phyloP scores from a whole-genome alignment of 441 rosid species.

The Eugenia klotzschiana region DNA sequence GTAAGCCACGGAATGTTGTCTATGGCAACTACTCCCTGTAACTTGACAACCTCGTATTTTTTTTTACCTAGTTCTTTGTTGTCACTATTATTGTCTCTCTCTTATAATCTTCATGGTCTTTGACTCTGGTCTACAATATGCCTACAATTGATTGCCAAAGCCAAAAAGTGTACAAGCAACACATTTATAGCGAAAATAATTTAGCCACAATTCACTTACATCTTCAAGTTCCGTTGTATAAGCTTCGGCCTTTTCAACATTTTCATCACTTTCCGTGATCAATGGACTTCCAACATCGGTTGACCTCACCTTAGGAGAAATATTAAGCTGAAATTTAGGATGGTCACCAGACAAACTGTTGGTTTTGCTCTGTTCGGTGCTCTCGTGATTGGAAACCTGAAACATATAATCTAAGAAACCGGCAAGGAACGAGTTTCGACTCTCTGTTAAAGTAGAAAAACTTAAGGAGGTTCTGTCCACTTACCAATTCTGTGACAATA shows the following conservation, averaged over 20 bases:
- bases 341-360: slow-evolving; percentile 7
- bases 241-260: slow-evolving; percentile 66
- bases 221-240: slow-evolving; percentile 66
- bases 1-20: neutral
- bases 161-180: neutral
- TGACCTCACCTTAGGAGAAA: slow-evolving; percentile 16
- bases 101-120: neutral
- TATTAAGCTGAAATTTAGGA: slow-evolving; percentile 12
- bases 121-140: neutral
- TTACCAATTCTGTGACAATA: slow-evolving; percentile 36
- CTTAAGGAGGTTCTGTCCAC: neutral
- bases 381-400: slow-evolving; percentile 23
- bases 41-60: neutral
- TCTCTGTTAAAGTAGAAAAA: neutral
- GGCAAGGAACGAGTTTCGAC: neutral
- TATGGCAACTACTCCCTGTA: neutral
- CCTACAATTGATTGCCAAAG: neutral
- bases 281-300: slow-evolving; percentile 25
- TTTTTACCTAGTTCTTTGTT: neutral
- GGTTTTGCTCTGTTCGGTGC: slow-evolving; percentile 8
- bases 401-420: neutral
- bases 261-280: slow-evolving; percentile 32
- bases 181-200: neutral
- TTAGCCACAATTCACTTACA: slow-evolving; percentile 26
- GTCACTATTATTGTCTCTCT: neutral